Base-by-base conservation (phyloP, 2,329 filamentous ascomycete genomes). In the Aspergillus ochraceus region DNA sequence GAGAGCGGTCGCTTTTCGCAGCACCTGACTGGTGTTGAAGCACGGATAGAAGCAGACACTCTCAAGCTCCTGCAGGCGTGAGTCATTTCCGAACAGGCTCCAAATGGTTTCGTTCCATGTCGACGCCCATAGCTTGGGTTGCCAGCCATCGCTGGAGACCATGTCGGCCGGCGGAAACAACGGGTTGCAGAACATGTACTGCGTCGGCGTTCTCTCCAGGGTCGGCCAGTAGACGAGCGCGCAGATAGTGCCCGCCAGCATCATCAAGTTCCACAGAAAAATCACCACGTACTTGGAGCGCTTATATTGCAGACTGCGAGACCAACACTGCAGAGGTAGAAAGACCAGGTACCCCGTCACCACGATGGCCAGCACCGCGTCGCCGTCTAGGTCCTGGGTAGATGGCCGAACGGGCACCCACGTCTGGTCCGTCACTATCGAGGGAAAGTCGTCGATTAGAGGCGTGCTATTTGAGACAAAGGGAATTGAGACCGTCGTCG, bases 291-390 rank as follows among this genome's bases (percentile, higher is more conserved):
- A 68, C 3, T 69, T 65, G 3, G 68, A 66, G 47, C 71, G 60
- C 32, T 72, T 62, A 29, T 71, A 58, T 0, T 65, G 66, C 19
- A 74, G 57, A 4, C 68, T 60, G 3, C 70, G 67, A 2, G 72
- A 74, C 72, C 71, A 74, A 32, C 67, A 71, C 57, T 74, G 72
- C 12, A 74, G 54, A 2, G 72, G 72, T 4, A 74, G 59, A 42
- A 74, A 73, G 17, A 74, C 68, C 5, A 74, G 69, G 52, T 74
- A 74, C 2, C 69, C 71, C 1, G 72, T 74, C 22, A 74, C 64
- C 4, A 74, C 71, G 6, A 74, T 70, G 5, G 70, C 71, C n/a
- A 71, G 64, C 8, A 74, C 68, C 4, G 72, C 72, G 58, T 74
- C 72, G 3, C 66, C 65, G 39, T 74, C 72, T 2, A 74, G 63